Conservation (phyloP, 768 basidiomycete species). For the Rhodotorula toruloides region DNA sequence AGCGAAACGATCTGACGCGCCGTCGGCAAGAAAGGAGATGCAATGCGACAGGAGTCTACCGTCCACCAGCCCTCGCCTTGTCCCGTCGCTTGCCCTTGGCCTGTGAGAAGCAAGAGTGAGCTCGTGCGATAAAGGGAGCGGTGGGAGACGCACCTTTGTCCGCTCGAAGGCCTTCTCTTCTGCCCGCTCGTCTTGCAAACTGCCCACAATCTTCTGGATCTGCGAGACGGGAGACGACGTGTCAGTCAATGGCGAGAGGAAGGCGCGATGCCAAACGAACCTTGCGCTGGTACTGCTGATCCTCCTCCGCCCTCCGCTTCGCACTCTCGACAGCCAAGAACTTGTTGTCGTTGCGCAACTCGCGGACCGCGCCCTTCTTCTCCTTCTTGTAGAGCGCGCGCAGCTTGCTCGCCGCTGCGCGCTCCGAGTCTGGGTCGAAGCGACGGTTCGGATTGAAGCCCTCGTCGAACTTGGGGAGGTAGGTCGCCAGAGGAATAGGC, state of each 20-base stretch:
- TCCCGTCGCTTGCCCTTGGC: slow-evolving; percentile 31
- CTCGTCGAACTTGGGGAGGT: slow-evolving; percentile 85
- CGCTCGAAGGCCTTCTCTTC: slow-evolving; percentile 91
- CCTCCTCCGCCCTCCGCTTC: slow-evolving; percentile 78
- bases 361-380: slow-evolving; percentile 90
- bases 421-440: slow-evolving; percentile 87
- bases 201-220: slow-evolving; percentile 67
- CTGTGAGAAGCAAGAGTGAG: neutral
- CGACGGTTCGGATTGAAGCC: slow-evolving; percentile 47
- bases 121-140: neutral
- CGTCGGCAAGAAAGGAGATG: neutral
- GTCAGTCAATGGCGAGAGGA: too few relatives aligned
- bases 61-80: slow-evolving; percentile 30
- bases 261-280: slow-evolving; percentile 6
- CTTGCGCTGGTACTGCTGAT: slow-evolving; percentile 64
- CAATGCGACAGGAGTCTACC: neutral
- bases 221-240: slow-evolving; percentile 33
- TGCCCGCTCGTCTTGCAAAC: slow-evolving; percentile 73
- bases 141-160: slow-evolving; percentile 52
- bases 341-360: slow-evolving; percentile 87
- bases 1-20: neutral
- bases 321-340: slow-evolving; percentile 87
- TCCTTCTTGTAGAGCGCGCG: slow-evolving; percentile 89
- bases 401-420: slow-evolving; percentile 78
- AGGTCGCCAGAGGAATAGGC: slow-evolving; percentile 88